Evolutionary conservation across 306 rosid species (phyloP).

Genomic region (Phaseolus lunatus): DNA sequence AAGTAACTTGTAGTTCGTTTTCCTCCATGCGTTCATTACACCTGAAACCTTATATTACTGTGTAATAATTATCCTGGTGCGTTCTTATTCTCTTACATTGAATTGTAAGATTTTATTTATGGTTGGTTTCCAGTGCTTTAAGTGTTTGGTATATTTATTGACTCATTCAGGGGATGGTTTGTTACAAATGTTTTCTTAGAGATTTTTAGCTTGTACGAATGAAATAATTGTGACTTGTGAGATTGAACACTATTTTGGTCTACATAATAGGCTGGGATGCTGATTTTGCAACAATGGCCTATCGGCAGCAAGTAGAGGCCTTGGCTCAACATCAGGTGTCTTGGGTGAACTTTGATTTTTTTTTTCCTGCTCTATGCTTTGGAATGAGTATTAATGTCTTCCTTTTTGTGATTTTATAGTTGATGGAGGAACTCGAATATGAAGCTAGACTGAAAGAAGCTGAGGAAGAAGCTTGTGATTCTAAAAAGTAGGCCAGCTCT

Average conservation of each 20-base stretch:
- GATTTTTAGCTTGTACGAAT: constrained; percentile 34
- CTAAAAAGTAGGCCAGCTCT: constrained; percentile 64
- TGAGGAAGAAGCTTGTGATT: constrained; percentile 66
- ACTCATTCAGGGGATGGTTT: constrained; percentile 27
- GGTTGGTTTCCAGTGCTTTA: constrained; percentile 14
- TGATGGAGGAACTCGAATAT: constrained; percentile 91
- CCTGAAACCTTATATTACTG: background rate
- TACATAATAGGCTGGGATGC: constrained; percentile 88
- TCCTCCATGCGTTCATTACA: constrained; percentile 18
- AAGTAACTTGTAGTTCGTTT: constrained; percentile 19
- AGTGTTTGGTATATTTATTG: constrained; percentile 22
- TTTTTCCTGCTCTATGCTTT: constrained; percentile 23
- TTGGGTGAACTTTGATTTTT: constrained; percentile 36
- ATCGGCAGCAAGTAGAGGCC: constrained; percentile 97
- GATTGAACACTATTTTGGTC: constrained; percentile 41
- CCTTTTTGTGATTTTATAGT: constrained; percentile 52
- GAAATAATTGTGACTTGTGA: constrained; percentile 41
- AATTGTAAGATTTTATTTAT: constrained; percentile 8
- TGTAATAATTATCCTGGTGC: constrained; percentile 1
- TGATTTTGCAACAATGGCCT: constrained; percentile 96
- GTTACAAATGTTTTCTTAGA: constrained; percentile 28
- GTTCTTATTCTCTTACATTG: background rate
- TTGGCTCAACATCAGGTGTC: constrained; percentile 92
- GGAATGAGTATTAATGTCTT: constrained; percentile 34
- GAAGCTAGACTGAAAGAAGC: constrained; percentile 88